phyloP scores from a whole-genome alignment of 2,329 filamentous ascomycete species.

The Gaeumannomyces sp. region DNA sequence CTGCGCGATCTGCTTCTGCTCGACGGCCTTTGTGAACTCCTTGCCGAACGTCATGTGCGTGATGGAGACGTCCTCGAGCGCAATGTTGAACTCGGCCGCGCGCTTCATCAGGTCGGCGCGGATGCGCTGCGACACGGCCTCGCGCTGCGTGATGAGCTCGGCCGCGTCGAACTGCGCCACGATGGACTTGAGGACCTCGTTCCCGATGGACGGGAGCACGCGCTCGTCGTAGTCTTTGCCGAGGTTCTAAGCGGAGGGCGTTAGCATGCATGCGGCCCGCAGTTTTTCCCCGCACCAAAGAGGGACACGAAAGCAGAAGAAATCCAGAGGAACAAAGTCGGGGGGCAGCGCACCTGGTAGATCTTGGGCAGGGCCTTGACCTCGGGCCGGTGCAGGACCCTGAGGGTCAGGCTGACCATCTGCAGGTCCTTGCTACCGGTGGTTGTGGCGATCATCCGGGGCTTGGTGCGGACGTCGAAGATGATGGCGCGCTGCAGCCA shows the following conservation, averaged over 20 bases:
- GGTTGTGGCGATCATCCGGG: constrained; percentile 93
- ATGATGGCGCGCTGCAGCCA: constrained; percentile 94
- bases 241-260: constrained; percentile 60
- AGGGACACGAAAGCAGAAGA: background rate
- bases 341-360: constrained; percentile 72
- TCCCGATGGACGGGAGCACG: constrained; percentile 96
- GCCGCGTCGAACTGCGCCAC: constrained; percentile 98
- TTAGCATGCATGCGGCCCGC: background rate
- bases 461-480: constrained; percentile 96
- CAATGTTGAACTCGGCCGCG: constrained; percentile 96
- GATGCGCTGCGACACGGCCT: constrained; percentile 93
- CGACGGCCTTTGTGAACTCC: constrained; percentile 97
- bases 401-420: constrained; percentile 97
- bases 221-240: constrained; percentile 98
- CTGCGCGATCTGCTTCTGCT: constrained; percentile 99
- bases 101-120: constrained; percentile 86
- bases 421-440: constrained; percentile 98
- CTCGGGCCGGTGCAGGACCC: constrained; percentile 90
- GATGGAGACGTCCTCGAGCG: constrained; percentile 96
- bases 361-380: constrained; percentile 92
- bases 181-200: constrained; percentile 98
- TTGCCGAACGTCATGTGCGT: constrained; percentile 99
- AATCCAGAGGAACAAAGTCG: constrained; percentile 2
- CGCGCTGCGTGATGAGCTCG: constrained; percentile 97
- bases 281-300: background rate